Percentiles rank a stretch among this genome's conserved stretches.
Conservation (phyloP, 805 yeast genomes). For the Saccharomycopsis capsularis region DNA sequence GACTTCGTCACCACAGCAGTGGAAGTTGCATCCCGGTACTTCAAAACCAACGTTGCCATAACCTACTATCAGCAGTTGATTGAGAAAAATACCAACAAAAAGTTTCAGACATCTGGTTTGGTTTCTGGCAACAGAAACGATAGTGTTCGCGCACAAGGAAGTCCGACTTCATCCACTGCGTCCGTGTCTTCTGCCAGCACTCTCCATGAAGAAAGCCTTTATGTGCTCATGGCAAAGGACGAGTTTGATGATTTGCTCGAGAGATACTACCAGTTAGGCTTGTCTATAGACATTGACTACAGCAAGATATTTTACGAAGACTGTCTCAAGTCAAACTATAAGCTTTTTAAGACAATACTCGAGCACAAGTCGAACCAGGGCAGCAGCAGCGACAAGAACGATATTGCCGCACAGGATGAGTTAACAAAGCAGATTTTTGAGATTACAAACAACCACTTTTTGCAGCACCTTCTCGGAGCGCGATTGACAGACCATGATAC, state of each 20-base stretch:
- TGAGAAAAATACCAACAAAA: constrained; percentile 20
- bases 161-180: background rate
- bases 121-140: background rate
- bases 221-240: background rate
- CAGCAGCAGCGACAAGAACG: constrained; percentile 22
- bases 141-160: too few species aligned
- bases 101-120: constrained; percentile 1
- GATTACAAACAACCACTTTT: constrained; percentile 31
- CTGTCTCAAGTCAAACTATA: constrained; percentile 32
- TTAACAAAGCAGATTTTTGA: constrained; percentile 33
- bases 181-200: background rate
- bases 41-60: constrained; percentile 27
- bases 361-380: too few species aligned
- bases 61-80: constrained; percentile 26
- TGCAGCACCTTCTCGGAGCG: background rate
- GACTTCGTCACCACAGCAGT: constrained; percentile 51
- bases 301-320: constrained; percentile 32
- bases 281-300: constrained; percentile 61
- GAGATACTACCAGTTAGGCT: constrained; percentile 44
- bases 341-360: constrained; percentile 35
- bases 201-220: background rate
- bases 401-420: constrained; percentile 24
- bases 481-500: background rate
- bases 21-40: constrained; percentile 32
- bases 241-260: constrained; percentile 29